A percentile compares a stretch with the other conserved stretches of the same genome.
phyloP scores from a whole-genome alignment of 2,329 filamentous ascomycete genomes.

The Kalaharituber pfeilii region DNA sequence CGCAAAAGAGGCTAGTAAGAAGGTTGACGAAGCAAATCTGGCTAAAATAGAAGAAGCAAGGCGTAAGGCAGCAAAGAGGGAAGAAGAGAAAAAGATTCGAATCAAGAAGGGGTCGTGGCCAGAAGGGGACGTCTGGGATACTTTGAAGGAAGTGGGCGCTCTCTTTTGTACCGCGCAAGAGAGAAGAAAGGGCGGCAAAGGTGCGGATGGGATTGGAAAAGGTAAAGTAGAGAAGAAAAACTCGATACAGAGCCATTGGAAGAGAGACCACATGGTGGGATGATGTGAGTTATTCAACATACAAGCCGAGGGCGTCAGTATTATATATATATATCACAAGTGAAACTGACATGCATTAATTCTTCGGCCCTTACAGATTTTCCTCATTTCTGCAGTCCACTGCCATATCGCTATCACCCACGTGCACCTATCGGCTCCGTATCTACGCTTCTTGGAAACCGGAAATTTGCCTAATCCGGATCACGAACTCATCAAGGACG shows the following conservation, averaged over 20 bases:
- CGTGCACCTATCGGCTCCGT: constrained; percentile 19
- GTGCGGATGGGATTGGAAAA: constrained; percentile 30
- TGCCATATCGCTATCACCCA: constrained; percentile 21
- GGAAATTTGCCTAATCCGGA: constrained; percentile 18
- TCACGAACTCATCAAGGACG: constrained; percentile 14
- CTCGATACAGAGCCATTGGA: constrained; percentile 15
- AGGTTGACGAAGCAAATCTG: not conserved
- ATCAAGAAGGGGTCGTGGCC: constrained; percentile 28
- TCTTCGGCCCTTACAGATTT: too few relatives aligned
- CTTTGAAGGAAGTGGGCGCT: constrained; percentile 43
- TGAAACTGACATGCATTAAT: constrained; percentile 1
- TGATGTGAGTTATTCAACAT: constrained; percentile 10
- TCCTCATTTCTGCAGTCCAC: constrained; percentile 20
- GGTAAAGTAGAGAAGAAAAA: constrained; percentile 35
- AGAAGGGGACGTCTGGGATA: constrained; percentile 44
- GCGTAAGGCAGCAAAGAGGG: constrained; percentile 4
- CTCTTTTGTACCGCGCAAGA: constrained; percentile 47
- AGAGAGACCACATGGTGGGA: constrained; percentile 13
- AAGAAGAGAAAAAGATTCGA: constrained; percentile 10
- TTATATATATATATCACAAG: not conserved
- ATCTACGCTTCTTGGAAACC: constrained; percentile 21
- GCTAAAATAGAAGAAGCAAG: not conserved
- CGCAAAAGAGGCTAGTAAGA: not conserved
- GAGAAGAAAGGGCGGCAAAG: constrained; percentile 27
- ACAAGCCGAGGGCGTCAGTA: not conserved